Base-by-base conservation (phyloP, 108 stramenopile genomes). In the Seminavis robusta region DNA sequence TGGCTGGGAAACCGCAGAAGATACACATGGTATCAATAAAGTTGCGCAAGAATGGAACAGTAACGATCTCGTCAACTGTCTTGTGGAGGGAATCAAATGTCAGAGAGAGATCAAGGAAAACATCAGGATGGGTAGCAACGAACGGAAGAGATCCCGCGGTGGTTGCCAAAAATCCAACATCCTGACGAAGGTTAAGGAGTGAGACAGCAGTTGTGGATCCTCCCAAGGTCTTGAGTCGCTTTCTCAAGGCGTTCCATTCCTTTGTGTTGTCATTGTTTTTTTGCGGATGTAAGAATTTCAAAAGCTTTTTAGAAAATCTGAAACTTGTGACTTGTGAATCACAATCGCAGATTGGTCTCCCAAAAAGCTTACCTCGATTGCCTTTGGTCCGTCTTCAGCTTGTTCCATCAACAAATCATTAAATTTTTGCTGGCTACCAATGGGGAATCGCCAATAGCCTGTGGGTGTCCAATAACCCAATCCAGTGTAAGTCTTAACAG, bases 1-100 rank as follows among this genome's bases (percentile, higher is more conserved):
- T 94, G 58, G 92, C 92, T n/a, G 92, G 92, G 68, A 94, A 94
- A 19, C 92, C 92, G 64, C 92, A 94, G 61, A 94, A 94, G 61
- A 94, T 94, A 53, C 92, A 94, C 92, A 94, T 94, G 69, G 81
- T 80, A 72, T 94, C 92, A 47, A 94, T 94, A 48, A 94, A 94
- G 59, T 94, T 94, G 25, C 92, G 86, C 42, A 94, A 43, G 56
- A 94, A 94, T 7, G 92, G 92, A 8, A 88, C 92, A 8, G 92
- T 94, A 3, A 90, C 88, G 61, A 90, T 86, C 54, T 88, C 53
- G 76, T 94, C 92, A 23, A 94, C 92, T 10, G 92, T 94, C 69
- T 94, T 94, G 67, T 73, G 73, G 19, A 94, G 69, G 44, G 77
- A 77, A 58, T 94, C 92, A 73, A 94, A 94, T 5, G 92, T 94